Evolutionary conservation across 2,329 filamentous ascomycete species (phyloP).

Genomic region (Botryotinia globosa): DNA sequence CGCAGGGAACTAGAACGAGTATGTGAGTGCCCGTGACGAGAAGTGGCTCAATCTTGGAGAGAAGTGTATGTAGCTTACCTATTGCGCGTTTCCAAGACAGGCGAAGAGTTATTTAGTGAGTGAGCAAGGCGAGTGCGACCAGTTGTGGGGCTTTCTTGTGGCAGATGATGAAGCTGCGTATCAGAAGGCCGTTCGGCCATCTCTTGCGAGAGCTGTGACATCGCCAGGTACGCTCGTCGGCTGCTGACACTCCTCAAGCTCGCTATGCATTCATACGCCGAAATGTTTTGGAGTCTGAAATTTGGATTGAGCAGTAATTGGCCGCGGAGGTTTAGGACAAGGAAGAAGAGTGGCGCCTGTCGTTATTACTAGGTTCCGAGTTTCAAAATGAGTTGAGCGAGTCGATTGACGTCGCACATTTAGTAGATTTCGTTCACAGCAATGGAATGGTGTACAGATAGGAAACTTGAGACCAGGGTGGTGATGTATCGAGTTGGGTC

Average conservation of each 20-base stretch:
- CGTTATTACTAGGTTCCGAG: constrained; percentile 28
- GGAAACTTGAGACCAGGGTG: constrained; percentile 16
- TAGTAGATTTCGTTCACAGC: constrained; percentile 28
- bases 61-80: constrained; percentile 30
- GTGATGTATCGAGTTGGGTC: constrained; percentile 19
- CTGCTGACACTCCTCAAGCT: constrained; percentile 33
- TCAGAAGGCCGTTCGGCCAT: constrained; percentile 32
- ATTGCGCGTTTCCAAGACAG: constrained; percentile 31
- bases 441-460: constrained; percentile 21
- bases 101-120: constrained; percentile 31
- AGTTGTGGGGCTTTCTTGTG: constrained; percentile 35
- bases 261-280: constrained; percentile 22
- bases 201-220: constrained; percentile 33
- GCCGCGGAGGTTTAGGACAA: constrained; percentile 20
- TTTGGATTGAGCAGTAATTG: constrained; percentile 24
- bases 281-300: constrained; percentile 24
- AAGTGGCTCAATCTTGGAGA: constrained; percentile 19
- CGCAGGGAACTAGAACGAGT: constrained; percentile 35
- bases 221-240: constrained; percentile 17
- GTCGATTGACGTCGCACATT: constrained; percentile 37
- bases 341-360: constrained; percentile 26
- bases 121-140: constrained; percentile 30
- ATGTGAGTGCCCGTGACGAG: constrained; percentile 25
- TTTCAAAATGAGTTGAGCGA: constrained; percentile 34
- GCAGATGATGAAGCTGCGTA: constrained; percentile 29